These are phyloP conservation scores for Tagetes erecta DNA, from an alignment of 129 eudicot genomes.

Conservation along the genomic window DNA sequence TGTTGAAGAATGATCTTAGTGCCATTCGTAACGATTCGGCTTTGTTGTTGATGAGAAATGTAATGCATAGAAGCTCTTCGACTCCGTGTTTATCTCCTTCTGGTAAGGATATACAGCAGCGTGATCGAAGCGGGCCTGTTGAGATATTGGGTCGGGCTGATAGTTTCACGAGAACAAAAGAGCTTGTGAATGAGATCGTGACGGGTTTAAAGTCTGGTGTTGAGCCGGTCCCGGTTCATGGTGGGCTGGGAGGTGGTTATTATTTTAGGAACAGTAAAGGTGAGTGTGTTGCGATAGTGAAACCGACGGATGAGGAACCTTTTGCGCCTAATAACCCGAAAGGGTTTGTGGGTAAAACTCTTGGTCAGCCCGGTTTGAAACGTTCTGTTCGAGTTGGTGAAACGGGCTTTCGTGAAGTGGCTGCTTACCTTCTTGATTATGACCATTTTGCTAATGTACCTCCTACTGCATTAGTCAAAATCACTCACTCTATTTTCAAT, in stretches of 20 bases:
- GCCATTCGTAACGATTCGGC: slow-evolving; percentile 83
- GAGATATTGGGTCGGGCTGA: slow-evolving; percentile 67
- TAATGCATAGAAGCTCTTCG: slow-evolving; percentile 81
- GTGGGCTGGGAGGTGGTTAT: slow-evolving; percentile 91
- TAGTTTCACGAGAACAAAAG: slow-evolving; percentile 48
- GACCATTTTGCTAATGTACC: slow-evolving; percentile 88
- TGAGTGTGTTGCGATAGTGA: slow-evolving; percentile 82
- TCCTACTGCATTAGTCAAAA: slow-evolving; percentile 89
- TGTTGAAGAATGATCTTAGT: slow-evolving; percentile 82
- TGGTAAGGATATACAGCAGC: slow-evolving; percentile 70
- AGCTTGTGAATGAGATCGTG: slow-evolving; percentile 63
- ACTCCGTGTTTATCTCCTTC: slow-evolving; percentile 88
- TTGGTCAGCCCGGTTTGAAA: slow-evolving; percentile 82
- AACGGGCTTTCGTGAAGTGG: slow-evolving; percentile 86
- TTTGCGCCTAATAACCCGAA: slow-evolving; percentile 92
- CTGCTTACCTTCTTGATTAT: slow-evolving; percentile 85
- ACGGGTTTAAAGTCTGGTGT: slow-evolving; percentile 68
- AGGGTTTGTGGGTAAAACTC: slow-evolving; percentile 83
- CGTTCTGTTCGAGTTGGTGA: slow-evolving; percentile 87
- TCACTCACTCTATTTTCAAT: slow-evolving; percentile 82
- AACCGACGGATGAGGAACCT: slow-evolving; percentile 94
- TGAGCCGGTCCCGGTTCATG: slow-evolving; percentile 68
- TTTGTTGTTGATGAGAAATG: slow-evolving; percentile 62
- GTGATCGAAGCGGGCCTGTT: slow-evolving; percentile 68
- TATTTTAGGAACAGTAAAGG: slow-evolving; percentile 64